phyloP scores from a whole-genome alignment of 2,329 filamentous ascomycete species.

The Thelonectria rubi region DNA sequence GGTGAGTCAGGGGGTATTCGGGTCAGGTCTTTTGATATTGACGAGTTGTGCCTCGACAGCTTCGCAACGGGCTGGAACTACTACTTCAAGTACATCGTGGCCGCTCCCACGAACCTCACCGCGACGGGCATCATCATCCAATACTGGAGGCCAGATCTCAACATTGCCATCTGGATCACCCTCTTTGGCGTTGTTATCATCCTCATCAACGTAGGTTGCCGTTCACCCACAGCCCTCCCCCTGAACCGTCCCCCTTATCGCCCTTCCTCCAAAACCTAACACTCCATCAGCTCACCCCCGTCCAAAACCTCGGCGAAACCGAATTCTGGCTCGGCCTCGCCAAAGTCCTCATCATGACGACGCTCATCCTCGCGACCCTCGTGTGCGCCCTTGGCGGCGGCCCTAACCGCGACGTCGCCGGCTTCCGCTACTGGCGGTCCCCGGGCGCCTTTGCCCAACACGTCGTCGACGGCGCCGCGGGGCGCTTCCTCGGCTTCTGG shows the following conservation, averaged over 20 bases:
- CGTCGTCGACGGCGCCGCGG: constrained; percentile 44
- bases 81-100: constrained; percentile 55
- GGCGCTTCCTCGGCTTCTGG: constrained; percentile 53
- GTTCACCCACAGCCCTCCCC: not conserved
- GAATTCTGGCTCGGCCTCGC: constrained; percentile 58
- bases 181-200: constrained; percentile 48
- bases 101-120: constrained; percentile 51
- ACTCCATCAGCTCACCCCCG: constrained; percentile 45
- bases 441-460: constrained; percentile 55
- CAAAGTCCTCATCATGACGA: constrained; percentile 56
- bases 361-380: constrained; percentile 43
- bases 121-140: constrained; percentile 50
- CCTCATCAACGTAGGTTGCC: constrained; percentile 40
- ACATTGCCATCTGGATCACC: constrained; percentile 51
- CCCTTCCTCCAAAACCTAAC: too few species aligned
- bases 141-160: constrained; percentile 51
- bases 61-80: constrained; percentile 59
- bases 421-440: constrained; percentile 55
- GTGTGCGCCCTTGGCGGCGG: constrained; percentile 52
- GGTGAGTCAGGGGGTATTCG: constrained; percentile 24
- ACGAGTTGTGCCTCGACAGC: constrained; percentile 21
- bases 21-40: too few species aligned
- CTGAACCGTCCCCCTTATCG: not conserved
- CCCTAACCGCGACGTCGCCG: constrained; percentile 49
- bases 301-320: constrained; percentile 56